Evolutionary conservation across 257 asterid genomes (phyloP).

Genomic region (Solanum gandarillasii): DNA sequence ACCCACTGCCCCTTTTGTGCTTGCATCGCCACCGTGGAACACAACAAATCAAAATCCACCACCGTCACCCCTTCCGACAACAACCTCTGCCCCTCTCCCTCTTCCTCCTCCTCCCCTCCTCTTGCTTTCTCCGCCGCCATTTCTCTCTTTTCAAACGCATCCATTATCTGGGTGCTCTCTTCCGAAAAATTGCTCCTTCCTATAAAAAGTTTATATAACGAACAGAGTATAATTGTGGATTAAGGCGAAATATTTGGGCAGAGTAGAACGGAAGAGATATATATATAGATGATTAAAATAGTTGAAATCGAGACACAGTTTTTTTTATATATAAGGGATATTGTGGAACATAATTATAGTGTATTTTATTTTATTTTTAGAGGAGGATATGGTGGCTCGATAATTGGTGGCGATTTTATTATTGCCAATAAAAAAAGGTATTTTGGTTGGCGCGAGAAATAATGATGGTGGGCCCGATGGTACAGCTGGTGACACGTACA

Average conservation of each 20-base stretch:
- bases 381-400: not conserved
- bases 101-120: slow-evolving; percentile 2
- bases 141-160: slow-evolving; percentile 24
- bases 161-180: slow-evolving; percentile 5
- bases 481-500: slow-evolving; percentile 23
- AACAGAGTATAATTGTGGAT: not conserved
- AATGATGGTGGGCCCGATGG: slow-evolving; percentile 4
- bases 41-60: slow-evolving; percentile 81
- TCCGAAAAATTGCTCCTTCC: slow-evolving; percentile 9
- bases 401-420: not conserved
- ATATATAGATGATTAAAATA: not conserved
- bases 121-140: slow-evolving; percentile 5
- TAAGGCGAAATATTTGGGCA: not conserved
- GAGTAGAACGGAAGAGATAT: not conserved
- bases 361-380: not conserved
- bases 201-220: not conserved
- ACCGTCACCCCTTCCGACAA: slow-evolving; percentile 46
- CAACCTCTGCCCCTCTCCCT: slow-evolving; percentile 40
- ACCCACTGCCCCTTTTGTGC: slow-evolving; percentile 67
- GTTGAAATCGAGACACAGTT: not conserved
- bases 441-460: slow-evolving; percentile 43
- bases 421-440: slow-evolving; percentile 1
- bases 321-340: not conserved
- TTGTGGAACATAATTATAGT: not conserved
- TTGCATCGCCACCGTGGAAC: slow-evolving; percentile 86